Evolutionary conservation across 306 rosid species (phyloP).

Genomic region (Sicyos baderoa): DNA sequence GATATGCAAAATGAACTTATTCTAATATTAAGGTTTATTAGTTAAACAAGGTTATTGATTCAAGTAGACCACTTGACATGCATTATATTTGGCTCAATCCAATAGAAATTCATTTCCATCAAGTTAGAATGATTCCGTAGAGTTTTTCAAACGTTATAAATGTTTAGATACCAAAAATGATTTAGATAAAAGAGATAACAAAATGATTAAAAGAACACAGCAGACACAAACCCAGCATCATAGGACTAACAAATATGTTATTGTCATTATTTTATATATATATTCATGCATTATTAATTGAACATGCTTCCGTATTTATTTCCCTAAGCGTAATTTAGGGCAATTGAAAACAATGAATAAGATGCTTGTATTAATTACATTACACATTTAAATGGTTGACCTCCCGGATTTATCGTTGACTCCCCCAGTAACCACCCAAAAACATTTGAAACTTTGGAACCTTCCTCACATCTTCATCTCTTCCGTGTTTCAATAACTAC

Average conservation of each 20-base stretch:
- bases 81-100: too few relatives aligned
- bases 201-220: too few relatives aligned
- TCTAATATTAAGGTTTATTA: too few relatives aligned
- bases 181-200: too few relatives aligned
- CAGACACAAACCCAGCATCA: too few relatives aligned
- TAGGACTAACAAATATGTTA: not conserved
- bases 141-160: too few relatives aligned
- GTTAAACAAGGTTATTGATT: too few relatives aligned
- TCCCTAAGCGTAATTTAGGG: not conserved
- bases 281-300: not conserved
- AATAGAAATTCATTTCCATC: too few relatives aligned
- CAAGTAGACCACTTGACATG: too few relatives aligned
- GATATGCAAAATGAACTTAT: too few relatives aligned
- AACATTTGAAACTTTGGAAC: not conserved
- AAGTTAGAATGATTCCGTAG: too few relatives aligned
- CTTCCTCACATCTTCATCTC: not conserved
- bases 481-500: not conserved
- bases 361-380: not conserved
- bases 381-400: not conserved
- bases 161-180: too few relatives aligned
- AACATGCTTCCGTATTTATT: not conserved
- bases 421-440: conserved; percentile 1
- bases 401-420: not conserved
- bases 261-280: not conserved
- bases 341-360: not conserved